Evolutionary conservation across 192 early-diverging fungal genomes (phyloP).

Genomic region (Phlyctochytrium arcticum): DNA sequence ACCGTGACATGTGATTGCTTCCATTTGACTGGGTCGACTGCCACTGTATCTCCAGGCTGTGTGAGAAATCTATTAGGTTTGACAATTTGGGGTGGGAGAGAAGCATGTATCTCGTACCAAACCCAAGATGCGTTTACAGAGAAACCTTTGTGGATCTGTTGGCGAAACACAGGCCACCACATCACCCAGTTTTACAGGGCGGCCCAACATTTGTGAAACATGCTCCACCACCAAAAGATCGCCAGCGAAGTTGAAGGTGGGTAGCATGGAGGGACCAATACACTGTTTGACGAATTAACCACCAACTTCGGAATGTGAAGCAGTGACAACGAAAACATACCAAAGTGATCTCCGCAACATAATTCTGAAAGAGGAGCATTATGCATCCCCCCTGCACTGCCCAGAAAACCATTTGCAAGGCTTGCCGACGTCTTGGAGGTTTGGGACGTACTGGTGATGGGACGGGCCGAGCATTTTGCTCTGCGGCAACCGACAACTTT

Average conservation of each 20-base stretch:
- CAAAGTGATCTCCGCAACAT: slow-evolving; percentile 72
- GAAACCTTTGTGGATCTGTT: slow-evolving; percentile 53
- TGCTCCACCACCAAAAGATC: slow-evolving; percentile 74
- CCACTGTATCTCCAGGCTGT: slow-evolving; percentile 77
- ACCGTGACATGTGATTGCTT: slow-evolving; percentile 59
- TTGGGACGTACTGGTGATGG: too few species aligned
- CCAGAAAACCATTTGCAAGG: slow-evolving; percentile 4
- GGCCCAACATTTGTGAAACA: slow-evolving; percentile 39
- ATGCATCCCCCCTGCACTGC: slow-evolving; percentile 63
- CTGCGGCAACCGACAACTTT: too few species aligned
- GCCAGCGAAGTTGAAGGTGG: slow-evolving; percentile 78
- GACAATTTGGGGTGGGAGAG: neutral
- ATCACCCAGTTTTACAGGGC: slow-evolving; percentile 57
- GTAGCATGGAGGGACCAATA: slow-evolving; percentile 88
- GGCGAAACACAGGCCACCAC: slow-evolving; percentile 77
- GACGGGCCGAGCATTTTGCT: too few species aligned
- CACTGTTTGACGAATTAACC: too few species aligned
- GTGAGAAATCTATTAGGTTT: neutral
- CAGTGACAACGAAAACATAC: slow-evolving; percentile 53
- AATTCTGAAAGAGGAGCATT: slow-evolving; percentile 64
- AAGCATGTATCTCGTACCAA: slow-evolving; percentile 37
- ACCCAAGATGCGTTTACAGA: slow-evolving; percentile 83
- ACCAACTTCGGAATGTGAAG: too few species aligned
- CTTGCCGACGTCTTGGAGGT: too few species aligned
- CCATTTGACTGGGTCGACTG: slow-evolving; percentile 66